These are phyloP conservation scores for Phialophora verrucosa DNA, from an alignment of 2,329 filamentous ascomycete genomes.

Conservation along the genomic window DNA sequence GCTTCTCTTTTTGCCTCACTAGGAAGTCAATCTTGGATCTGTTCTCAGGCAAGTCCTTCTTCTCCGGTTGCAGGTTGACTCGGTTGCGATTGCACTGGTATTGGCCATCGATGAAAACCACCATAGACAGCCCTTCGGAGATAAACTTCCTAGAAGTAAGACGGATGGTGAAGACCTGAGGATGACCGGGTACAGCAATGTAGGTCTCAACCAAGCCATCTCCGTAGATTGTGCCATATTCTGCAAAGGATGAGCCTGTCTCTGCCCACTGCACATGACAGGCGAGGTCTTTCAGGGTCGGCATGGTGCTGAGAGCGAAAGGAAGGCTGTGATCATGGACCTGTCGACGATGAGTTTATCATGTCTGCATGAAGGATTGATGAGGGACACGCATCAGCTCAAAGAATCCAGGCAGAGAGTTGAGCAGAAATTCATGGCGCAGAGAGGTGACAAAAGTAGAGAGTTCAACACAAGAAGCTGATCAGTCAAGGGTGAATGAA, in stretches of 20 bases:
- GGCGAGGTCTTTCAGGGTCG: slow-evolving; percentile 58
- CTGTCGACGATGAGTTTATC: neutral
- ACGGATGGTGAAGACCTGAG: slow-evolving; percentile 55
- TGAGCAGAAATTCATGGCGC: neutral
- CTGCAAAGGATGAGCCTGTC: slow-evolving; percentile 53
- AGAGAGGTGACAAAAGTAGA: neutral
- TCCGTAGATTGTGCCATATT: slow-evolving; percentile 57
- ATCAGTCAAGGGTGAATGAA: neutral
- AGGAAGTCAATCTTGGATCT: slow-evolving; percentile 55
- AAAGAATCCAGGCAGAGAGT: neutral
- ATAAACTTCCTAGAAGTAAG: slow-evolving; percentile 59
- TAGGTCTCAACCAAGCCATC: slow-evolving; percentile 60
- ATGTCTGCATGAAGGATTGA: neutral
- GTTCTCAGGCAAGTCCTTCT: slow-evolving; percentile 38
- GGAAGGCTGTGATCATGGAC: neutral
- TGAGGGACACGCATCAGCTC: neutral
- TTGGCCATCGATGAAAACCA: slow-evolving; percentile 63
- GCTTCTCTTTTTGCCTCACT: slow-evolving; percentile 61
- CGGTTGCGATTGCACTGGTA: slow-evolving; percentile 64
- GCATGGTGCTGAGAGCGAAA: slow-evolving; percentile 52
- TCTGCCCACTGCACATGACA: slow-evolving; percentile 58
- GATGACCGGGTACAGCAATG: slow-evolving; percentile 54
- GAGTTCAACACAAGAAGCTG: neutral
- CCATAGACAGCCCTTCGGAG: slow-evolving; percentile 59
- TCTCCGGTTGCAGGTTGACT: slow-evolving; percentile 48